Evolutionary conservation across 2,329 filamentous ascomycete species (phyloP).

Genomic region (Cercospora nicotianae): DNA sequence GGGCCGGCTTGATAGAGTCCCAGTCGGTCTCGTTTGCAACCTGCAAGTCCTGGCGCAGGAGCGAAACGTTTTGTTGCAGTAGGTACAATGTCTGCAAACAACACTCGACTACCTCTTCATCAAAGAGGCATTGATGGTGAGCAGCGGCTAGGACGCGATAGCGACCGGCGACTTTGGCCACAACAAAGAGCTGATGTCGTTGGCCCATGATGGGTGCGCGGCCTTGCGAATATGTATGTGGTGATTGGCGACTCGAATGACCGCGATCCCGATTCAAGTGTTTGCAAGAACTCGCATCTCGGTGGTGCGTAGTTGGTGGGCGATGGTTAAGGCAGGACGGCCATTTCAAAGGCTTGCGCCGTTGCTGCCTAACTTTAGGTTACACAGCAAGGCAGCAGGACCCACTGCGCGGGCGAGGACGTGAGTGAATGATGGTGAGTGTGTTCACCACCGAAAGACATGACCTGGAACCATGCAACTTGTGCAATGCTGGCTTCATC

Average conservation of each 20-base stretch:
- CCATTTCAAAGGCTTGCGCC: too few species aligned
- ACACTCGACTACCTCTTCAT: conserved; percentile 16
- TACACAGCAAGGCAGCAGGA: neutral
- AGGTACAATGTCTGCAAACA: conserved; percentile 12
- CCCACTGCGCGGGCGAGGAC: neutral
- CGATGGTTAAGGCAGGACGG: too few species aligned
- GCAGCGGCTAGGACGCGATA: conserved; percentile 33
- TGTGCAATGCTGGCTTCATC: too few species aligned
- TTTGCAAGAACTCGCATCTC: too few species aligned
- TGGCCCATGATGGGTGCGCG: conserved; percentile 29
- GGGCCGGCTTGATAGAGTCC: neutral
- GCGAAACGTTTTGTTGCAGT: conserved; percentile 2
- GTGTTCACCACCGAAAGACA: too few species aligned
- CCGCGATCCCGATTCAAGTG: too few species aligned
- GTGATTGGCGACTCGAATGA: neutral
- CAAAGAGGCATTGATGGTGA: conserved; percentile 31
- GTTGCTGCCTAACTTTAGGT: neutral
- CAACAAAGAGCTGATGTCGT: conserved; percentile 34
- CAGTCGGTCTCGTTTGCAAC: conserved; percentile 3
- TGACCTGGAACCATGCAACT: too few species aligned
- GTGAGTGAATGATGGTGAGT: neutral
- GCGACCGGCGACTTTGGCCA: conserved; percentile 28
- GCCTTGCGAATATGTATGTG: neutral
- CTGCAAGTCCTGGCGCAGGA: conserved; percentile 12
- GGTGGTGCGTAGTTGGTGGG: too few species aligned